phyloP scores from a whole-genome alignment of 2,329 filamentous ascomycete genomes.

The Epichloe baconii region DNA sequence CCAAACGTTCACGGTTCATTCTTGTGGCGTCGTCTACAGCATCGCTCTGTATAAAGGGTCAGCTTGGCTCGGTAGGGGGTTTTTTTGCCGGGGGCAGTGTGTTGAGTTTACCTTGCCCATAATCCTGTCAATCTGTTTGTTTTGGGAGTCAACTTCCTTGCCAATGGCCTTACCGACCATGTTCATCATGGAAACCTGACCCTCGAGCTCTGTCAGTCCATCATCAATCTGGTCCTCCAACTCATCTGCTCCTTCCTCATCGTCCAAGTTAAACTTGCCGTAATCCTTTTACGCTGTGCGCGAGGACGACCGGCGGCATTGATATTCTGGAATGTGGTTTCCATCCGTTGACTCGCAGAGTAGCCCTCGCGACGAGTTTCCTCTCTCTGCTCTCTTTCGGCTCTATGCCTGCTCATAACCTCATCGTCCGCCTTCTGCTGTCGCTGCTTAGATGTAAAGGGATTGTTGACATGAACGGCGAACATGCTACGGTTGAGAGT shows the following conservation, averaged over 20 bases:
- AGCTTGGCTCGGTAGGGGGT: conserved; percentile 10
- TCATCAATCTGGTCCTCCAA: conserved; percentile 43
- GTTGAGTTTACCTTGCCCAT: conserved; percentile 52
- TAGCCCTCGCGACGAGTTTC: conserved; percentile 42
- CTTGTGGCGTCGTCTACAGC: conserved; percentile 69
- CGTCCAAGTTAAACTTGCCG: conserved; percentile 64
- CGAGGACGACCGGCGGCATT: conserved; percentile 14
- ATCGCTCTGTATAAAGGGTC: conserved; percentile 51
- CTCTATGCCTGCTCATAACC: conserved; percentile 54
- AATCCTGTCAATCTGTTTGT: conserved; percentile 62
- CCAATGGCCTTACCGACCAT: conserved; percentile 61
- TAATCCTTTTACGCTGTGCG: conserved; percentile 27
- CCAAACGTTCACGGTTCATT: conserved; percentile 61
- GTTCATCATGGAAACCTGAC: conserved; percentile 59
- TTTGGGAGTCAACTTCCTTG: conserved; percentile 63
- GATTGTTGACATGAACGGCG: conserved; percentile 64
- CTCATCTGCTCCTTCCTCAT: conserved; percentile 36
- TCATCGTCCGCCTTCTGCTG: conserved; percentile 52
- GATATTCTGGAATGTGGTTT: conserved; percentile 33
- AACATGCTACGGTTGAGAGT: conserved; percentile 86
- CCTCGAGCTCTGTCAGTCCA: conserved; percentile 50
- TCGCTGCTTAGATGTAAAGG: conserved; percentile 59
- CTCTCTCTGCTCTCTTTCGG: conserved; percentile 53
- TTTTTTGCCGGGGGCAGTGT: no score
- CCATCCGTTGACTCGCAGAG: conserved; percentile 39